These are phyloP conservation scores for Saccharata proteae DNA, from an alignment of 2,329 filamentous ascomycete species.

Conservation along the genomic window DNA sequence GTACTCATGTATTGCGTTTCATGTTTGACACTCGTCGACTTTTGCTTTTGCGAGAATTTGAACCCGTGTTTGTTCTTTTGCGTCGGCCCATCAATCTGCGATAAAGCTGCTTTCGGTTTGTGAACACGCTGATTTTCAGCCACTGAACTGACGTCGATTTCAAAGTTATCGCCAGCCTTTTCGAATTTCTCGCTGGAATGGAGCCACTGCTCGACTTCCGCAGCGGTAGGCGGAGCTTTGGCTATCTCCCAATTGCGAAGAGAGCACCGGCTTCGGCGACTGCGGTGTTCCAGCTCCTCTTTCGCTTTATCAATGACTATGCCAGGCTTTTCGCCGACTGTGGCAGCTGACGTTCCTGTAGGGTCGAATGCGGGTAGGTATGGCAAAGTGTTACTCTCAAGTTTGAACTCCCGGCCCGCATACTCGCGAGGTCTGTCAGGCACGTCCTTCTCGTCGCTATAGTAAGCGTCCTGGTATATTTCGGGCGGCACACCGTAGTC, in stretches of 20 bases:
- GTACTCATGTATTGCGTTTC: conserved; percentile 92
- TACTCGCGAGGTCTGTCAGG: conserved; percentile 69
- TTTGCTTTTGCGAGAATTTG: conserved; percentile 69
- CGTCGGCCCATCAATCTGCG: conserved; percentile 82
- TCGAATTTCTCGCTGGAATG: too few relatives aligned
- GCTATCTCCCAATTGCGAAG: conserved; percentile 68
- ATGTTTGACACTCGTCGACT: conserved; percentile 65
- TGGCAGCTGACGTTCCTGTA: conserved; percentile 43
- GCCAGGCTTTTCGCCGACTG: conserved; percentile 40
- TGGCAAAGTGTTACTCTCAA: conserved; percentile 62
- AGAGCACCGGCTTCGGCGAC: conserved; percentile 45
- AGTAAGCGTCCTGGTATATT: conserved; percentile 77
- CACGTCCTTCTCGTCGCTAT: conserved; percentile 73
- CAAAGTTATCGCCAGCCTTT: too few relatives aligned
- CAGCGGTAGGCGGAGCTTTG: conserved; percentile 53
- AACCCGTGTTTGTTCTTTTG: conserved; percentile 72
- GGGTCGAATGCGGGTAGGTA: conserved; percentile 71
- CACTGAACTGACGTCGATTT: too few relatives aligned
- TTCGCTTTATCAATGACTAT: conserved; percentile 37
- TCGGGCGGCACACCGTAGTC: conserved; percentile 49
- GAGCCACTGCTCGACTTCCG: conserved; percentile 62
- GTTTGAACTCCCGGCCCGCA: conserved; percentile 71
- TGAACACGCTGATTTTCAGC: conserved; percentile 17
- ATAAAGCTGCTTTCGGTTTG: conserved; percentile 38
- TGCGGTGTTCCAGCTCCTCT: conserved; percentile 39